phyloP scores from a whole-genome alignment of 2,329 filamentous ascomycete genomes.

The Pseudogymnoascus sp. region DNA sequence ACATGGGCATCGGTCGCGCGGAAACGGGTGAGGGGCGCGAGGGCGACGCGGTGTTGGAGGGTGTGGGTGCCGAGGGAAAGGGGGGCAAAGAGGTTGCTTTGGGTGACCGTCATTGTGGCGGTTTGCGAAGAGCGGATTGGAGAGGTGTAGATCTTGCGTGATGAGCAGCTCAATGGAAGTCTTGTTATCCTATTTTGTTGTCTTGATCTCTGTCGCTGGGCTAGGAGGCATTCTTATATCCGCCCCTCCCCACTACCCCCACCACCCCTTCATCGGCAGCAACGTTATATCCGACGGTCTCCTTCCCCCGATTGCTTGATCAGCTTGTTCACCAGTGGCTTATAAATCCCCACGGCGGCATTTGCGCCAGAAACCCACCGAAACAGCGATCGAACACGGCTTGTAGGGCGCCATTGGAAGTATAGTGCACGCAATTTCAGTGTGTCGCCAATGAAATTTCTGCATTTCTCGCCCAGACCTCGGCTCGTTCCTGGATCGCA shows the following conservation, averaged over 20 bases:
- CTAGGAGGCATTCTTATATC: not conserved
- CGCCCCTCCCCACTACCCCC: not conserved
- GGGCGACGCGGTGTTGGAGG: slow-evolving; percentile 40
- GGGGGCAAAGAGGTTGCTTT: slow-evolving; percentile 33
- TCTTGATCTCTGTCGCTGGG: not conserved
- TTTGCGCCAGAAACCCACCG: not conserved
- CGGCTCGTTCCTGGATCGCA: not conserved
- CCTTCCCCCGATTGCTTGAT: not conserved
- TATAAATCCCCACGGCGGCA: not conserved
- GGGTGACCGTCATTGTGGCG: slow-evolving; percentile 2
- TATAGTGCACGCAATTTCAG: not conserved
- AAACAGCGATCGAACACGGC: not conserved
- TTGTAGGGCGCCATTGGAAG: not conserved
- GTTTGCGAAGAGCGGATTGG: not conserved
- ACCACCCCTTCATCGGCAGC: not conserved
- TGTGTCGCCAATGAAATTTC: not conserved
- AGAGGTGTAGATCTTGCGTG: not conserved
- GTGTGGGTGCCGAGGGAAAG: slow-evolving; percentile 33
- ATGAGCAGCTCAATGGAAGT: not conserved
- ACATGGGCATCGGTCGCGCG: slow-evolving; percentile 38
- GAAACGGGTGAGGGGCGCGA: slow-evolving; percentile 50
- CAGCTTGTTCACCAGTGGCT: not conserved
- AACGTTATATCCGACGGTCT: not conserved
- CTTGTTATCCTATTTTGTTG: not conserved
- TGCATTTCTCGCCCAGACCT: not conserved